Base-by-base conservation (phyloP, 2,329 filamentous ascomycete genomes). In the Cytospora leucostoma region DNA sequence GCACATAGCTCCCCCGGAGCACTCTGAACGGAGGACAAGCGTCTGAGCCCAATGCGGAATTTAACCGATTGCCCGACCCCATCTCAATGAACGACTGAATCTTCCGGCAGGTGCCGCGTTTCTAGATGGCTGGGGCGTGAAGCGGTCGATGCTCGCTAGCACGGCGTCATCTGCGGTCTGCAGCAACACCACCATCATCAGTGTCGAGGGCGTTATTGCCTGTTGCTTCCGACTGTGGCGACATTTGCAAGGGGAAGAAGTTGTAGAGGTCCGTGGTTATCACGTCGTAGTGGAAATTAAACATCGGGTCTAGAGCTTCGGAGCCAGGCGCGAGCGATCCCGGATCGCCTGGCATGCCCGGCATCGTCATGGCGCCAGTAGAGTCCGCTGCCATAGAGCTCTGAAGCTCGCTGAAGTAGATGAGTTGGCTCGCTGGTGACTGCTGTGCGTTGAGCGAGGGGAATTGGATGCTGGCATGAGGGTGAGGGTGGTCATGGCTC, bases 251-350 rank as follows among this genome's bases (percentile, higher is more conserved):
- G 13, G 65, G 65, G 56, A 70, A 72, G 62, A 73, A 73, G 38
- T 69, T 71, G 59, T 68, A 69, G 44, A 73, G 38, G 37, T 73
- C 71, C 8, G 71, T 73, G 3, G 71, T 72, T 27, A 73, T 50
- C 2, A 73, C 69, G 32, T 73, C 71, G 59, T 70, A 66, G 51
- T 66, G 61, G 54, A 64, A 66, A 27, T 61, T 33, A 35, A 58
- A 38, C 34, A 66, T 54, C n/a, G 61, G 64, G 17, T 66, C 64
- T 1, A 66, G 51, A 21, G 56, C 62, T n/a, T 63, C 64, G 27
- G 57, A 38, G 1, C 54, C 58, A 12, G 33, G 56, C 19, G 54
- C 50, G 34, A 57, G 38, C 19, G 53, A 34, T 2, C 35, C 32
- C 1, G 54, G 12, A 5, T 61, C 63, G 1, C n/a, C 40, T 2